Evolutionary conservation across 2,329 filamentous ascomycete genomes (phyloP), one percentile per base, ranked within the genome.

Genomic region (Trichoderma oligosporum): DNA sequence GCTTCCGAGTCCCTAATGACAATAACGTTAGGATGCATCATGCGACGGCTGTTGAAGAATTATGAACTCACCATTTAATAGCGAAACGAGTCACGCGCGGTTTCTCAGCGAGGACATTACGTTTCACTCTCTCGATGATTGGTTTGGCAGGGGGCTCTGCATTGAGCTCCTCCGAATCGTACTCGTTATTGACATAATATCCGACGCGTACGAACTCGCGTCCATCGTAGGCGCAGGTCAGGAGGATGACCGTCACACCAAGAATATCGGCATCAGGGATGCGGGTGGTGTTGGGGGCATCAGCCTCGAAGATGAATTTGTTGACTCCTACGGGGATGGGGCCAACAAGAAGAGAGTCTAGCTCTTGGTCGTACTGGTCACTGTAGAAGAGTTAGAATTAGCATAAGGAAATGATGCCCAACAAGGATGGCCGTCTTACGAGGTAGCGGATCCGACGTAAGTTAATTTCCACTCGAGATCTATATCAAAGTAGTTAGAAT

Each of bases 101-200:
- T 83, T 99, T 99, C 77, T 97, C 93, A 3, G 92, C 91, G 35
- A 99, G 83, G 49, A 99, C 89, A 70, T 95, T 97, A 66, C 95
- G 87, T 64, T 85, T 84, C 62, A 99, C 91, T 68, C 91, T 90
- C 71, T 99, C 95, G 63, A 97, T 87, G 65, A 95, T 82, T 36
- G 92, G 92, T 79, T 96, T 96, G 58, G 91, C 82, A 6, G 94
- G 94, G 8, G 94, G 94, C 66, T 97, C 92, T 46, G 87, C 85
- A 66, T 85, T 88, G 62, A 99, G 82, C 72, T 96, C 90, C 67
- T 95, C 91, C 24, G 89, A 88, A 66, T 96, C 91, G 73, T 99
- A 99, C 74, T 99, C 95, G 68, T 99, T 99, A 81, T 97, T 99
- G 68, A 99, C 94, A 66, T 99, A 99, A 82, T 99, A 99, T 61